These are phyloP conservation scores for Lachnellula subtilissima DNA, from an alignment of 2,329 filamentous ascomycete genomes.

Conservation along the genomic window DNA sequence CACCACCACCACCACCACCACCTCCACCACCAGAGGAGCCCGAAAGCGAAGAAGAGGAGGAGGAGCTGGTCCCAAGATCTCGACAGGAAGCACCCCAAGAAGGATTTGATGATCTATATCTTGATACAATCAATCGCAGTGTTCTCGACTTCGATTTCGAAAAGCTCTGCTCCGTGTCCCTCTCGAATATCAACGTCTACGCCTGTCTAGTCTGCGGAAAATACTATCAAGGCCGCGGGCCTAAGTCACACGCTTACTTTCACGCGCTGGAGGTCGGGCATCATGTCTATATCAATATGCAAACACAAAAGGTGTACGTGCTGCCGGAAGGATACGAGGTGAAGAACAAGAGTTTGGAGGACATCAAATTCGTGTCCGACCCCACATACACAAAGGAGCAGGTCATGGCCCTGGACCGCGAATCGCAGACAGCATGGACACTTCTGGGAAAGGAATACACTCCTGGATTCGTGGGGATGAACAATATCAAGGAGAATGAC, in stretches of 20 bases:
- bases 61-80: constrained; percentile 37
- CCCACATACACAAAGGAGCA: constrained; percentile 77
- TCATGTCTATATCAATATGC: constrained; percentile 98
- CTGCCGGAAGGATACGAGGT: constrained; percentile 97
- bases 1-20: constrained; percentile 12
- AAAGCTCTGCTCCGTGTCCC: constrained; percentile 91
- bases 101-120: constrained; percentile 92
- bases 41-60: constrained; percentile 33
- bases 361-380: constrained; percentile 97
- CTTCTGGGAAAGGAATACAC: constrained; percentile 79
- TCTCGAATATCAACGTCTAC: constrained; percentile 98
- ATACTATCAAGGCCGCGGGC: constrained; percentile 91
- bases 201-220: constrained; percentile 96
- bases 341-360: constrained; percentile 86
- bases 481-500: constrained; percentile 99
- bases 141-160: constrained; percentile 98
- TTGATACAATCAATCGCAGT: constrained; percentile 91
- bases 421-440: constrained; percentile 63
- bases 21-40: constrained; percentile 28
- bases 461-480: constrained; percentile 96
- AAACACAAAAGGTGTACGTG: constrained; percentile 84
- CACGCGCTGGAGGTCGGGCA: constrained; percentile 93
- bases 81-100: constrained; percentile 75
- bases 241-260: constrained; percentile 95
- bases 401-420: constrained; percentile 72